Base-by-base conservation (phyloP, 352 stramenopile genomes). In the Chrysophaeum taylorii region DNA sequence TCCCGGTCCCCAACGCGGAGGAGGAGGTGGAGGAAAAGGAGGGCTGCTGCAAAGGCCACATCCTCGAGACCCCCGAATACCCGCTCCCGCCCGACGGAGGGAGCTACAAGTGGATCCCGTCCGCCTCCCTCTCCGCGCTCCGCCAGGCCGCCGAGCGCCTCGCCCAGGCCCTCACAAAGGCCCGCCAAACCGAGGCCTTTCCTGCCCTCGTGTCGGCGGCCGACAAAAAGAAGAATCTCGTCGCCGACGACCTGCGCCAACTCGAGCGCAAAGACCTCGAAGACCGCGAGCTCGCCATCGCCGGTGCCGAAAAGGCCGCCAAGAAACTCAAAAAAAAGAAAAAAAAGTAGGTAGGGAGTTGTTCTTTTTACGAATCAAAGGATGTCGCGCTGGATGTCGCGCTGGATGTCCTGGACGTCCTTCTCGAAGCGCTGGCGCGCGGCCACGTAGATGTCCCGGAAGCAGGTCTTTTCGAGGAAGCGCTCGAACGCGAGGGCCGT, bases 261-360 rank as follows among this genome's bases (percentile, higher is more conserved):
- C 35, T 73, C 15, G 69, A 73, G 61, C 5, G 57, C 9, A 73
- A 73, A 42, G 69, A 73, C 57, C 36, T 70, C 0, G 69, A 73
- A 36, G 69, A 73, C 54, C 50, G 42, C 36, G 60, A 37, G 18
- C 61, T 25, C 14, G 69, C 69, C 15, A 23, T 73, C 7, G 60
- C 69, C 33, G 69, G 41, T 36, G 69, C 61, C n/a, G 69, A 73
- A 39, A 73, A 73, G 54, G 35, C 61, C 29, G 69, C 69, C 7
- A 73, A 73, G 57, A 73, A 73, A 38, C 41, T 70, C 29, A 70
- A 70, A 41, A 73, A 73, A 61, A 48, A n/a, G 48, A 71, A 70
- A 27, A 73, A 73, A 39, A 73, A 73, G 39, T 64, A 70, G 64
- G 60, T n/a, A 68, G 21, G 16, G 62, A 68, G 60, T 37, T 21